A percentile compares a stretch with the other conserved stretches of the same genome.
Evolutionary conservation across 2,329 filamentous ascomycete species (phyloP).

Genomic region (Diaporthe ampelina): DNA sequence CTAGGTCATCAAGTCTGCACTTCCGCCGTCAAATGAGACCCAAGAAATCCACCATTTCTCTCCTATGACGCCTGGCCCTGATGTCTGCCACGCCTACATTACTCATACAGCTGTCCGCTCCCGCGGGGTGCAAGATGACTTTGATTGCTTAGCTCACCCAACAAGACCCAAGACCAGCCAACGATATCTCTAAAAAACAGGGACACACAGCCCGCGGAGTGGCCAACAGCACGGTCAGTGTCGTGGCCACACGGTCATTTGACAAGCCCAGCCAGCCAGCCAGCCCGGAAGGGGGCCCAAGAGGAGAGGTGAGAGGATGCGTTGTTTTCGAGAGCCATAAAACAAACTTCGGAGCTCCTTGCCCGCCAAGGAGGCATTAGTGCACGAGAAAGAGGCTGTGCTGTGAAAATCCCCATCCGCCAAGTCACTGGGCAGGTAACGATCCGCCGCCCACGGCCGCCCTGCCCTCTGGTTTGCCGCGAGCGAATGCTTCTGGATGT

Average conservation of each 20-base stretch:
- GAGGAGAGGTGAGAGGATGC: neutral
- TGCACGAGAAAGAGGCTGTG: constrained; percentile 27
- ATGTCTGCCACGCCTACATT: constrained; percentile 24
- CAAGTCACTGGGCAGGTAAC: constrained; percentile 32
- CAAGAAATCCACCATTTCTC: neutral
- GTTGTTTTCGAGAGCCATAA: constrained; percentile 17
- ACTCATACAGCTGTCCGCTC: neutral
- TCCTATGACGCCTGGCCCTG: constrained; percentile 6
- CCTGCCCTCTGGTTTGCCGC: neutral
- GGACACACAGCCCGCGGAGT: neutral
- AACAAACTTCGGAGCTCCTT: constrained; percentile 11
- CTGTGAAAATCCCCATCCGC: constrained; percentile 32
- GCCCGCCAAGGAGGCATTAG: constrained; percentile 23
- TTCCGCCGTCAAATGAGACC: neutral
- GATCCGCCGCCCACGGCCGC: neutral
- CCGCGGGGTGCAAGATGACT: neutral
- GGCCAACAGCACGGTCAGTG: constrained; percentile 10
- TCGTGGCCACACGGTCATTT: constrained; percentile 11
- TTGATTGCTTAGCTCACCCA: neutral
- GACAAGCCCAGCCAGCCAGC: neutral
- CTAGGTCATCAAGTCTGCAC: constrained; percentile 19
- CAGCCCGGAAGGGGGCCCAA: neutral
- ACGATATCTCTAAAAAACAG: neutral
- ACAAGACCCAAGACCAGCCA: constrained; percentile 1
- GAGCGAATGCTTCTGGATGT: constrained; percentile 20